phyloP scores from a whole-genome alignment of 164 flowering plant species.

The Piper longum region DNA sequence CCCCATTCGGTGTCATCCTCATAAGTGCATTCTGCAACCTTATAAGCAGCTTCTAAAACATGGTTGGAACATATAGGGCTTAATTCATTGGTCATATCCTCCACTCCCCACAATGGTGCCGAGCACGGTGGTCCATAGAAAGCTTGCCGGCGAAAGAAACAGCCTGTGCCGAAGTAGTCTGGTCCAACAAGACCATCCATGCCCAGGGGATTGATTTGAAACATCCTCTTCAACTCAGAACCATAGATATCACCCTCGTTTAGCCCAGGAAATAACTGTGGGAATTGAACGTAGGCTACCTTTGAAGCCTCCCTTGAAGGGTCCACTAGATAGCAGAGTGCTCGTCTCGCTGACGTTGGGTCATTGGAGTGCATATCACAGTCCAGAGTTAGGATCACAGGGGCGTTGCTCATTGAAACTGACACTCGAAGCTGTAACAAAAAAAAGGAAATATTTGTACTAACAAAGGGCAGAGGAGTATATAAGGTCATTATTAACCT shows the following conservation, averaged over 20 bases:
- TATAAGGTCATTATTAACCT: background rate
- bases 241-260: conserved; percentile 35
- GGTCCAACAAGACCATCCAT: conserved; percentile 48
- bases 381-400: conserved; percentile 37
- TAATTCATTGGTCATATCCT: background rate
- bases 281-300: conserved; percentile 46
- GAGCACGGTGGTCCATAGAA: conserved; percentile 38
- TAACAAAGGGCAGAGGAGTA: background rate
- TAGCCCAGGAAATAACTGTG: conserved; percentile 33
- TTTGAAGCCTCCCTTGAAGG: conserved; percentile 9
- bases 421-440: conserved; percentile 18
- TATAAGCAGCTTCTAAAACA: background rate
- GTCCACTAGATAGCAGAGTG: conserved; percentile 35
- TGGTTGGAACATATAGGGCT: background rate
- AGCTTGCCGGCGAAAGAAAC: conserved; percentile 38
- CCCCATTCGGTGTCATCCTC: conserved; percentile 2
- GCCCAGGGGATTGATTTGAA: conserved; percentile 30
- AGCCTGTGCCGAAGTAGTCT: conserved; percentile 41
- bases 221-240: conserved; percentile 18
- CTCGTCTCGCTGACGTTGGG: conserved; percentile 32
- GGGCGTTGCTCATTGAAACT: conserved; percentile 41
- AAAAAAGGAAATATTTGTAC: no score
- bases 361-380: conserved; percentile 60
- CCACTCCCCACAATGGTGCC: background rate
- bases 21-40: background rate